Base-by-base conservation (phyloP, 371 early-diverging fungal species). In the Mucor plumbeus region DNA sequence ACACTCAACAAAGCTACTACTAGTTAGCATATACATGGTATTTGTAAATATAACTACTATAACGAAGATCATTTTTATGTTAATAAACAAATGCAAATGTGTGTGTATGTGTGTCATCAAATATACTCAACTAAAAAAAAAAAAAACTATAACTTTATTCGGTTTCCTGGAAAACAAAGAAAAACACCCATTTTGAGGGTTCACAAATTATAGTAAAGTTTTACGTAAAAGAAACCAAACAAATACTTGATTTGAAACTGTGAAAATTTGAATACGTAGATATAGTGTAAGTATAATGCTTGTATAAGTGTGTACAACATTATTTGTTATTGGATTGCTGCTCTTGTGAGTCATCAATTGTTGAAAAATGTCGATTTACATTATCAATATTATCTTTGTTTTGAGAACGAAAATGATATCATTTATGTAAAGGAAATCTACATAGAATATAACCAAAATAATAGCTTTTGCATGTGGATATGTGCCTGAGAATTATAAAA, bases 91-190 rank as follows among this genome's bases (percentile, higher is more conserved):
- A 44, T 17, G 44, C 7, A 44, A 44, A 44, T 44, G 17, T 17
- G n/a, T 44, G n/a, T 44, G 44, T 44, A 21, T 26, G 17, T 50
- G 50, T 50, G 50, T 26, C 50, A 50, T 26, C 21, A 50, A 50
- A 50, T 50, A 50, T 50, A 50, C 50, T 4, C 44, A 44, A 44
- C 44, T 44, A 44, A 44, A 44, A 44, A 17, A 50, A 50, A n/a
- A 21, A 17, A 50, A 50, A n/a, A 21, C 21, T 50, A 50, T 50
- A 50, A 11, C 21, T 50, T 21, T 50, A 15, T 44, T 44, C 44
- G 17, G 8, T 50, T 50, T 50, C 50, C 26, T 26, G 10, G 50
- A 26, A 50, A 26, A 4, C 11, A 50, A 19, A 48, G 48, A 50
- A 50, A 44, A 50, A 50, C 19, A 13, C 10, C 48, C 26, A 48